Evolutionary conservation across 2,329 filamentous ascomycete genomes (phyloP), one percentile per base, ranked within the genome.

Genomic region (Hymenoscyphus linearis): DNA sequence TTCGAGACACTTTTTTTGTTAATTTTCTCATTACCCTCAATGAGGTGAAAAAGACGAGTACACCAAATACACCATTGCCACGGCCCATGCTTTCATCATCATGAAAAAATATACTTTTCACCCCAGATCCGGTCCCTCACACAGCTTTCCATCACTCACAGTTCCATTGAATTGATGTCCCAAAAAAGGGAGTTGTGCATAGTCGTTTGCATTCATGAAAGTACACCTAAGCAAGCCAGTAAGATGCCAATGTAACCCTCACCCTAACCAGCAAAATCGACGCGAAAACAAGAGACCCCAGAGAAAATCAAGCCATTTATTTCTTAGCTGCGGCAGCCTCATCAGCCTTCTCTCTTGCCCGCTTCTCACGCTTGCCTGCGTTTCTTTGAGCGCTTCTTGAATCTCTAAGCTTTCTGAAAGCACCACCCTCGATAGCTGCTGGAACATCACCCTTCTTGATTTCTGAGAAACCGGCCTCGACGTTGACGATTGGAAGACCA

Each of bases 301-400:
- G 68, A 64, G 59, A 70, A 64, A 67, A 53, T 61, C 66, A 68
- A 63, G 64, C 66, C 65, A 66, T 69, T 81, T 92, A 93, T 88
- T 95, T 93, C 89, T 93, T 93, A 79, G 86, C 85, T 70, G 79
- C 75, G 75, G 82, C 82, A 77, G 89, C 89, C 76, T 89, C 90
- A 77, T 93, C 90, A 73, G 87, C 89, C 83, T 89, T 93, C 74
- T 91, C 90, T 85, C 88, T 90, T 73, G 84, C 87, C 76, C 95
- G 88, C 92, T 98, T 98, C 85, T 96, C 93, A 78, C 92, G 87
- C 75, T 84, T 84, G 80, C 95, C 95, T 68, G 84, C 79, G 75
- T 89, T 82, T 78, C 93, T 89, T 74, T 89, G 87, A 76, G 96
- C 90, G 77, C 86, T 87, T 80, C 95, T 88, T 71, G 90, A 87